Percentiles rank a stretch among this genome's conserved stretches.
These are phyloP conservation scores for Exophiala sp. DNA, from an alignment of 2,329 filamentous ascomycete genomes.

Conservation along the genomic window DNA sequence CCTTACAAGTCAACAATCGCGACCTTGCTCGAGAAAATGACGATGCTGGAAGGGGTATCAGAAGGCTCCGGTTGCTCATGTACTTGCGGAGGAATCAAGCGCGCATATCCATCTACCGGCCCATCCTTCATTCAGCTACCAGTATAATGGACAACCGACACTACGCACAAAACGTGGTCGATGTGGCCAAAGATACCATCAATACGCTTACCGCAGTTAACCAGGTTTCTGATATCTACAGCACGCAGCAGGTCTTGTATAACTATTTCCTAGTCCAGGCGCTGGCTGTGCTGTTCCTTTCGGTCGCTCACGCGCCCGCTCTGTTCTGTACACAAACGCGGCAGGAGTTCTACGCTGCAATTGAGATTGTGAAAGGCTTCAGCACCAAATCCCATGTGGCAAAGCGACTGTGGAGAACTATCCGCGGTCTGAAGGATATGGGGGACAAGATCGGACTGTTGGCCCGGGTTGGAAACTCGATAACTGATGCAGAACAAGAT, in stretches of 20 bases:
- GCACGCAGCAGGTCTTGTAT: conserved; percentile 58
- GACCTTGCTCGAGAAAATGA: conserved; percentile 49
- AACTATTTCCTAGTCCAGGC: conserved; percentile 63
- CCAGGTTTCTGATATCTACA: conserved; percentile 58
- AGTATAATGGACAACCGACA: conserved; percentile 71
- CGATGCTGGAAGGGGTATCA: conserved; percentile 49
- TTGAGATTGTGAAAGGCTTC: conserved; percentile 58
- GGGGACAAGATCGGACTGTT: conserved; percentile 56
- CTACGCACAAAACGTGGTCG: conserved; percentile 64
- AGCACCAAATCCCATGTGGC: conserved; percentile 57
- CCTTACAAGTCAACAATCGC: conserved; percentile 50
- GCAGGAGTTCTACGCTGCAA: conserved; percentile 62
- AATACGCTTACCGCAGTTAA: conserved; percentile 56
- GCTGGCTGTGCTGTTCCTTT: conserved; percentile 58
- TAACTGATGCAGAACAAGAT: conserved; percentile 41
- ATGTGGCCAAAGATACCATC: conserved; percentile 61
- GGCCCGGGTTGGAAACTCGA: conserved; percentile 23
- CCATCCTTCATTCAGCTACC: conserved; percentile 74
- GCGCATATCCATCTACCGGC: conserved; percentile 81
- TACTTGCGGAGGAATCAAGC: conserved; percentile 86
- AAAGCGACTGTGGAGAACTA: conserved; percentile 59
- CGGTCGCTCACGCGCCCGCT: conserved; percentile 57
- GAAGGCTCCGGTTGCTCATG: conserved; percentile 73
- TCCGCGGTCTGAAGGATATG: conserved; percentile 57
- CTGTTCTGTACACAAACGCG: conserved; percentile 56